Evolutionary conservation across 768 basidiomycete species (phyloP), one percentile per base, ranked within the genome.

Genomic region (Dioszegia crocea): DNA sequence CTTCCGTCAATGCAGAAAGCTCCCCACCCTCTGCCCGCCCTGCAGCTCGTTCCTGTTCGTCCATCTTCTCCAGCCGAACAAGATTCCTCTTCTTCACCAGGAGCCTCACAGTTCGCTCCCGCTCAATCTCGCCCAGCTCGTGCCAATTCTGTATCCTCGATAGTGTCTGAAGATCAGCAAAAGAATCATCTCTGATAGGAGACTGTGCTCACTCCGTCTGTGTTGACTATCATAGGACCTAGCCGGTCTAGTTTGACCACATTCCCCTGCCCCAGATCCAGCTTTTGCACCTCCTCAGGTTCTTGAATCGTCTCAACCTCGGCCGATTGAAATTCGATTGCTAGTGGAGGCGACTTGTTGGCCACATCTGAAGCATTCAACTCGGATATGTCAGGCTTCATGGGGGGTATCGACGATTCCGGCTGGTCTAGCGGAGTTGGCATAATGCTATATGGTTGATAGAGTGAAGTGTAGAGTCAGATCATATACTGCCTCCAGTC

Each of bases 151-250:
- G 80, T 57, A 87, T 85, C 33, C 85, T 78, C 8, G 85, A 86
- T 16, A 86, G 68, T 0, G 85, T 87, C 85, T 86, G 33, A 12
- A 21, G 53, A 41, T 52, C 39, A 50, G 31, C 24, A 23, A 17
- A 5, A 6, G 30, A 3, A 26, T 33, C 12, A 11, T 11, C 29
- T 12, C 9, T 10, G 16, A 11, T 8, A 29, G 40, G 8, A 6
- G 14, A 39, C 21, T 47, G 23, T 3, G 77, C 82, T 56, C 70
- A 86, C 84, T 52, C 85, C 85, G 76, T 87, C 82, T 40, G 77
- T 82, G 68, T 86, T 86, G 39, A 86, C 84, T 43, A 87, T 84
- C 79, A 87, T 81, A 0, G 86, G 86, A 1, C 85, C 85, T 12
- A 87, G 79, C 19, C 78, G 79, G 59, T 86, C 84, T 5, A 86